Evolutionary conservation across 768 basidiomycete genomes (phyloP).

Genomic region (Suillus occidentalis): DNA sequence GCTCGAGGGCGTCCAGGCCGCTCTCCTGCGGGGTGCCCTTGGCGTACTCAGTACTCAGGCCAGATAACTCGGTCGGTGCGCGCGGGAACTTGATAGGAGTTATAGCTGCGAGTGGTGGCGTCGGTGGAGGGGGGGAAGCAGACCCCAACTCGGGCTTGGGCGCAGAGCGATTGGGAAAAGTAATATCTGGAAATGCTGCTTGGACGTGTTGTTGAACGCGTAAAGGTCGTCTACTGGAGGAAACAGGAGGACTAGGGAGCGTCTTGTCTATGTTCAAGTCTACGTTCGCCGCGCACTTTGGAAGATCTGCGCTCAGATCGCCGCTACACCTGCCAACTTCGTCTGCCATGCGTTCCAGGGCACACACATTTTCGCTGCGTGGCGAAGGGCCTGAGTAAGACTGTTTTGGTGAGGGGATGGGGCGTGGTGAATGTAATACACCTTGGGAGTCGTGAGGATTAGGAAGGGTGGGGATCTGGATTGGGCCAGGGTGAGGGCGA

Average conservation of each 20-base stretch:
- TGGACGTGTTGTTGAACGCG: conserved; percentile 31
- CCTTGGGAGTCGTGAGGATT: conserved; percentile 36
- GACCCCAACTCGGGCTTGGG: conserved; percentile 15
- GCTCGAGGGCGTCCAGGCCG: conserved; percentile 74
- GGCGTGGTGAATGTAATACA: conserved; percentile 63
- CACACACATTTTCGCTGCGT: conserved; percentile 51
- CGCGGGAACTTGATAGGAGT: conserved; percentile 36
- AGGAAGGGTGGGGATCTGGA: conserved; percentile 23
- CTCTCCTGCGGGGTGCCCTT: conserved; percentile 37
- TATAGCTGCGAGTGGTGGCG: conserved; percentile 50
- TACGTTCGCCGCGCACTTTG: conserved; percentile 23
- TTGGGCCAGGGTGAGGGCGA: conserved; percentile 21
- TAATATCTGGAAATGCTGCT: conserved; percentile 25
- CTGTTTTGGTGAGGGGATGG: conserved; percentile 64
- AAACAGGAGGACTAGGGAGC: conserved; percentile 57
- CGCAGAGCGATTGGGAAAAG: conserved; percentile 11
- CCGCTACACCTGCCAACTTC: conserved; percentile 39
- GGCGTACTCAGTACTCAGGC: conserved; percentile 23
- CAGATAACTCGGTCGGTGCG: conserved; percentile 28
- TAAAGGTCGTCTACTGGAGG: conserved; percentile 38
- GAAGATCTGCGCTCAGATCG: conserved; percentile 29
- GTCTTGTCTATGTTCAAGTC: conserved; percentile 50
- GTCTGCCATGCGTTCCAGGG: conserved; percentile 73
- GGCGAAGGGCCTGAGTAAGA: conserved; percentile 36
- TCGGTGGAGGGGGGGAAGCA: conserved; percentile 40